These are phyloP conservation scores for Globisporangium camurandrum DNA, from an alignment of 352 stramenopile genomes.

Conservation along the genomic window DNA sequence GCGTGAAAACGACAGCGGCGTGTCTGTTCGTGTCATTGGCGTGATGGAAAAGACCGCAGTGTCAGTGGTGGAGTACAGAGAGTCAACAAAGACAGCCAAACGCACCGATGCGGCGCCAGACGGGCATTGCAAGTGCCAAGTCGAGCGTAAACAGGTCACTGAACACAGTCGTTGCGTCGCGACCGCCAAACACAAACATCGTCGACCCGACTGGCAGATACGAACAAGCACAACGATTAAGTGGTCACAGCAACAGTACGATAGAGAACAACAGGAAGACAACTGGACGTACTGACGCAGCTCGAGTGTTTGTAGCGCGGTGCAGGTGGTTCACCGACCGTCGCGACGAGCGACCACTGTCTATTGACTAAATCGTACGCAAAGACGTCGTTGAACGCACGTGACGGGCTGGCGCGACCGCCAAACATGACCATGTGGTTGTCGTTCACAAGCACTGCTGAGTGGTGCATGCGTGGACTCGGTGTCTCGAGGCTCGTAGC, in stretches of 20 bases:
- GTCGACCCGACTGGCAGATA: conserved; percentile 40
- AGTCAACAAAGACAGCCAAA: not conserved
- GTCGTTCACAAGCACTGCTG: conserved; percentile 35
- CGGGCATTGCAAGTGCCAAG: conserved; percentile 18
- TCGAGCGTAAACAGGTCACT: conserved; percentile 65
- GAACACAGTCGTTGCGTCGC: conserved; percentile 59
- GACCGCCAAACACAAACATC: conserved; percentile 69
- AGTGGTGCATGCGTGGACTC: conserved; percentile 71
- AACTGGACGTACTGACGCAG: conserved; percentile 29
- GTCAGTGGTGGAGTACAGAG: no score
- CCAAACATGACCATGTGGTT: conserved; percentile 81
- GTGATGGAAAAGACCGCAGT: not conserved
- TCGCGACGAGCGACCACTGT: conserved; percentile 28
- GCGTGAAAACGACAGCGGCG: conserved; percentile 12
- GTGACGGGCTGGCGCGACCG: conserved; percentile 59
- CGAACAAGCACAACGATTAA: not conserved
- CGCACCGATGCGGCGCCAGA: conserved; percentile 52
- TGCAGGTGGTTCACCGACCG: conserved; percentile 25
- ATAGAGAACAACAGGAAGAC: not conserved
- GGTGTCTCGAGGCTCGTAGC: conserved; percentile 9
- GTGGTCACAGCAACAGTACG: not conserved
- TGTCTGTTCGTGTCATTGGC: conserved; percentile 7
- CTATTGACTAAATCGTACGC: conserved; percentile 40
- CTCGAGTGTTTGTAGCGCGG: conserved; percentile 73
- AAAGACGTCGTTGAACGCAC: conserved; percentile 60